phyloP scores from a whole-genome alignment of 139 green algal genomes.

The Tetraselmis striata region DNA sequence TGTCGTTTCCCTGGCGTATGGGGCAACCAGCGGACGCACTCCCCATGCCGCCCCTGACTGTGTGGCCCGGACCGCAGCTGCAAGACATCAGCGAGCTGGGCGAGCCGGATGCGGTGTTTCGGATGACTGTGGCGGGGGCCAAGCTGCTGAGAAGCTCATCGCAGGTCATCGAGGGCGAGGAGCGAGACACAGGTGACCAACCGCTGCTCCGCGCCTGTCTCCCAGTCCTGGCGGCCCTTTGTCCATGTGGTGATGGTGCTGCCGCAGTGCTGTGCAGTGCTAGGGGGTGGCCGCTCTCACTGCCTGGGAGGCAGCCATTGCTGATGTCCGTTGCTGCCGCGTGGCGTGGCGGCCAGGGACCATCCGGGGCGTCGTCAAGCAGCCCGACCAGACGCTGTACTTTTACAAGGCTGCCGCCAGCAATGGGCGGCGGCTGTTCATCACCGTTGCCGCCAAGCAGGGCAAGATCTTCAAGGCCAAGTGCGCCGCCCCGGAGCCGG shows the following conservation, averaged over 20 bases:
- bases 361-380: neutral
- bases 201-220: neutral
- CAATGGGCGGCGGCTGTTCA: neutral
- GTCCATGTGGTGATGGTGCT: neutral
- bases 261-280: too few species aligned
- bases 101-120: neutral
- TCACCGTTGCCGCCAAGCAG: neutral
- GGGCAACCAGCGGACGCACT: neutral
- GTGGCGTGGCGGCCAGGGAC: too few species aligned
- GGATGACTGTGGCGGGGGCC: neutral
- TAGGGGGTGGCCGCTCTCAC: too few species aligned
- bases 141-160: neutral
- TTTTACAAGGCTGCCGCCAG: neutral
- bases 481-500: neutral
- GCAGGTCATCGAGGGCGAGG: neutral
- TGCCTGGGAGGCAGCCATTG: too few species aligned
- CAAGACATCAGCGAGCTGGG: neutral
- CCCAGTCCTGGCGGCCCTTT: neutral
- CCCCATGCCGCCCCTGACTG: neutral
- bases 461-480: neutral
- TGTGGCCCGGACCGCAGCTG: neutral
- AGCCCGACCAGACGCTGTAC: neutral
- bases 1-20: neutral
- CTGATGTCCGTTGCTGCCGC: too few species aligned
- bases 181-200: neutral